Evolutionary conservation across 352 stramenopile genomes (phyloP).

Genomic region (Hyphochytrium catenoides): DNA sequence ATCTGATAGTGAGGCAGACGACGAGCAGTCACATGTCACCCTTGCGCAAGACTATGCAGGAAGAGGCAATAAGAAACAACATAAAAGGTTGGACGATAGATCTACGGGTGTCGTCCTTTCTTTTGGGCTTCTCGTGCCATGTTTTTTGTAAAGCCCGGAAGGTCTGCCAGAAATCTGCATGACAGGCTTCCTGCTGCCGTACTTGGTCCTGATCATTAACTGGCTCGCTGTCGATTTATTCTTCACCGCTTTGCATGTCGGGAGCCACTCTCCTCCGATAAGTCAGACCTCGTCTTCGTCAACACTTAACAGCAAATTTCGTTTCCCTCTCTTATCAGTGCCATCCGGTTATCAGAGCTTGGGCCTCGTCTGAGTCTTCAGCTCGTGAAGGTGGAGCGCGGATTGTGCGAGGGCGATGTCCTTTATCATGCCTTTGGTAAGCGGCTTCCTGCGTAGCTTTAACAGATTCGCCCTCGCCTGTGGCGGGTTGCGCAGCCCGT

Average conservation of each 20-base stretch:
- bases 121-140: too few relatives aligned
- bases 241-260: too few relatives aligned
- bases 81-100: constrained; percentile 28
- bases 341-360: constrained; percentile 85
- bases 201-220: too few relatives aligned
- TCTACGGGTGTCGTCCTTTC: too few relatives aligned
- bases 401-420: constrained; percentile 84
- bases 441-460: neutral
- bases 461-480: neutral
- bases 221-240: too few relatives aligned
- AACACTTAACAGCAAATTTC: too few relatives aligned
- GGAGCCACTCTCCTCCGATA: too few relatives aligned
- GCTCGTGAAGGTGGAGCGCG: constrained; percentile 88
- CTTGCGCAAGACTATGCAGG: constrained; percentile 73
- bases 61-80: constrained; percentile 65
- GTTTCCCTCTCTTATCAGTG: constrained; percentile 15
- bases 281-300: too few relatives aligned
- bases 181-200: too few relatives aligned
- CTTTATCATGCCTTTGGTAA: constrained; percentile 83
- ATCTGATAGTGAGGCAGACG: constrained; percentile 87
- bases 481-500: too few relatives aligned
- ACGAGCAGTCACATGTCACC: constrained; percentile 71
- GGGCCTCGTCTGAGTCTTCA: constrained; percentile 79
- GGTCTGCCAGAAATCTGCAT: too few relatives aligned
- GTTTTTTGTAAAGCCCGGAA: too few relatives aligned